These are phyloP conservation scores for Cucurbitaria berberidis DNA, from an alignment of 2,329 filamentous ascomycete species.

Conservation along the genomic window DNA sequence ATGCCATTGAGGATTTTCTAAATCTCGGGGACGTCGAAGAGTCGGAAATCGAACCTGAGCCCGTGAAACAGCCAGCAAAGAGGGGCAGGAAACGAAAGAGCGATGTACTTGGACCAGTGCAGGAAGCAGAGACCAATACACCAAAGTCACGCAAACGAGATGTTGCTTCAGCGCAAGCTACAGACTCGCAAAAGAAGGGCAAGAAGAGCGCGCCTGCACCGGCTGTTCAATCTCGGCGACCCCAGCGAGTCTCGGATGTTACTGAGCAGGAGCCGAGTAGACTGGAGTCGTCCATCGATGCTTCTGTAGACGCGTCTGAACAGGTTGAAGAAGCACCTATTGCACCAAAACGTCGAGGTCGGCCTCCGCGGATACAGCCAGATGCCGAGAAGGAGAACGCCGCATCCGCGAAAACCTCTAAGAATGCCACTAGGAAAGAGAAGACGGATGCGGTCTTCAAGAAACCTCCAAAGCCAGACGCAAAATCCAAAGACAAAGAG, in stretches of 20 bases:
- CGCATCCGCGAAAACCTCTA: slow-evolving; percentile 12
- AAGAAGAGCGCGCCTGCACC: slow-evolving; percentile 27
- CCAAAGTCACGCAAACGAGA: slow-evolving; percentile 28
- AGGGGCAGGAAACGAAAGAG: slow-evolving; percentile 41
- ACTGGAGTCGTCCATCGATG: slow-evolving; percentile 29
- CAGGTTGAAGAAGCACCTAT: slow-evolving; percentile 26
- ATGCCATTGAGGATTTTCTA: slow-evolving; percentile 18
- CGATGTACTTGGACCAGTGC: slow-evolving; percentile 24
- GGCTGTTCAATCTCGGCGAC: slow-evolving; percentile 26
- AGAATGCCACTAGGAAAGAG: slow-evolving; percentile 14
- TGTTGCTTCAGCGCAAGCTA: slow-evolving; percentile 10
- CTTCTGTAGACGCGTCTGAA: slow-evolving; percentile 28
- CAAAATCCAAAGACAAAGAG: slow-evolving; percentile 31
- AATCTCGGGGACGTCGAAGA: slow-evolving; percentile 38
- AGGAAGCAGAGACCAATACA: slow-evolving; percentile 21
- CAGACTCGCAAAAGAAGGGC: slow-evolving; percentile 23
- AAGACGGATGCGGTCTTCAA: slow-evolving; percentile 32
- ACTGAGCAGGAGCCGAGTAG: slow-evolving; percentile 36
- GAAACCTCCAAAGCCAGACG: slow-evolving; percentile 30
- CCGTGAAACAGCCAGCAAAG: slow-evolving; percentile 32
- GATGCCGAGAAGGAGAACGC: slow-evolving; percentile 17
- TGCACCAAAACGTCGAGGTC: slow-evolving; percentile 33
- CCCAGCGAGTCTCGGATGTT: slow-evolving; percentile 37
- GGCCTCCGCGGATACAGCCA: slow-evolving; percentile 30
- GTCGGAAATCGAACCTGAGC: slow-evolving; percentile 34